Conservation (phyloP, 805 yeast species). For the Candida boidinii region DNA sequence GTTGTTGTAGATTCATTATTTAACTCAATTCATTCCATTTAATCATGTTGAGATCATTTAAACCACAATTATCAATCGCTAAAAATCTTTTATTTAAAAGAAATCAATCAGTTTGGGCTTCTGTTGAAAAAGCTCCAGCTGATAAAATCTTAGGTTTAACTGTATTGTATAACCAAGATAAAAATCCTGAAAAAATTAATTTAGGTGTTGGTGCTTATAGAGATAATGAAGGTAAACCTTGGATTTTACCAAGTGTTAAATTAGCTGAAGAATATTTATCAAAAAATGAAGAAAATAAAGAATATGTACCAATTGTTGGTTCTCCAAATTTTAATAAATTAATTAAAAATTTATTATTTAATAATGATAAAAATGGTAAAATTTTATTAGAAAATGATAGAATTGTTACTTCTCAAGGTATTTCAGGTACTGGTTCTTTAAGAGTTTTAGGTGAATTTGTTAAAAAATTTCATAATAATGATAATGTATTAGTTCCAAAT, state of each 20-base stretch:
- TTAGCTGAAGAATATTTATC: constrained; percentile 50
- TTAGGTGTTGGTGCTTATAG: constrained; percentile 93
- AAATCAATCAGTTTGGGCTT: constrained; percentile 21
- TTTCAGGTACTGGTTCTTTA: constrained; percentile 93
- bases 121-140: constrained; percentile 51
- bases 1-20: too few relatives aligned
- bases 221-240: constrained; percentile 82
- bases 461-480: constrained; percentile 43
- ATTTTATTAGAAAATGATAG: constrained; percentile 50
- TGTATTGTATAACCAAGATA: constrained; percentile 63
- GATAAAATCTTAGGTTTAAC: constrained; percentile 81
- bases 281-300: constrained; percentile 56
- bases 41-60: too few relatives aligned
- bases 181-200: constrained; percentile 44
- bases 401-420: constrained; percentile 77
- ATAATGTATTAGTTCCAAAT: constrained; percentile 63
- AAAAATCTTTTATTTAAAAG: constrained; percentile 11
- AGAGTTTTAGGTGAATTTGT: constrained; percentile 79
- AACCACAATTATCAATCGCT: too few relatives aligned
- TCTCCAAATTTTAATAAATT: constrained; percentile 54
- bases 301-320: constrained; percentile 83
- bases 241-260: constrained; percentile 74
- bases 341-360: constrained; percentile 66
- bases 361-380: constrained; percentile 51
- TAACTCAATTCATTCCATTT: too few relatives aligned